Base-by-base conservation (phyloP, 2,329 filamentous ascomycete genomes). In the Exophiala bonariae region DNA sequence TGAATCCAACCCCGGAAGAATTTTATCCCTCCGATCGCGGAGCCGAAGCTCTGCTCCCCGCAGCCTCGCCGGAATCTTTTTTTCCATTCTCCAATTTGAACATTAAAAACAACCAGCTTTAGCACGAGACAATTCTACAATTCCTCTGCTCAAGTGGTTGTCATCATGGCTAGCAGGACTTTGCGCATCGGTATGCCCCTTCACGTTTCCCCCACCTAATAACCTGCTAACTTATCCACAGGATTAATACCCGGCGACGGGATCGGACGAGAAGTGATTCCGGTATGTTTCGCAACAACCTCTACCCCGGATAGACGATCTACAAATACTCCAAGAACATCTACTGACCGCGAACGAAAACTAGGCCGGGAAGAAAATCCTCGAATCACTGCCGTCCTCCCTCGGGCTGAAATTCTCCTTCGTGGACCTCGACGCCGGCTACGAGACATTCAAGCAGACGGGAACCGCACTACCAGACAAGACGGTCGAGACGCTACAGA, bases 241-340 rank as follows among this genome's bases (percentile, higher is more conserved):
- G 84, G 91, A 69, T 87, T 97, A 63, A 97, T 99, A 67, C 88
- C 93, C 62, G 93, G 93, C 66, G 93, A 99, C 74, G 93, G 93
- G 72, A 99, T 99, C 73, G 93, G 93, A 73, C 89, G 89, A 67
- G 93, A 99, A 75, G 93, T 99, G 69, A 97, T 99, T 71, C 93
- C 93, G 58, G 87, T 76, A 65, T 49, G 65, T 54, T 47, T 9
- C 11, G 9, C 9, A n/a, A 31, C n/a, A 31, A 9, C 9, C 28
- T 31, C 9, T 31, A 18, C n/a, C 20, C 42, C 49, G 49, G n/a
- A n/a, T n/a, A 31, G n/a, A 9, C 9, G 9, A 31, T 31, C 28
- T n/a, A 31, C 28, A 9, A 31, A 31, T n/a, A 31, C 28, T n/a
- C 9, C 9, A n/a, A n/a, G 9, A 26, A 26, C 32, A 39, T 23